phyloP scores from a whole-genome alignment of 495 filamentous ascomycete species.

The Penicillium taxi region DNA sequence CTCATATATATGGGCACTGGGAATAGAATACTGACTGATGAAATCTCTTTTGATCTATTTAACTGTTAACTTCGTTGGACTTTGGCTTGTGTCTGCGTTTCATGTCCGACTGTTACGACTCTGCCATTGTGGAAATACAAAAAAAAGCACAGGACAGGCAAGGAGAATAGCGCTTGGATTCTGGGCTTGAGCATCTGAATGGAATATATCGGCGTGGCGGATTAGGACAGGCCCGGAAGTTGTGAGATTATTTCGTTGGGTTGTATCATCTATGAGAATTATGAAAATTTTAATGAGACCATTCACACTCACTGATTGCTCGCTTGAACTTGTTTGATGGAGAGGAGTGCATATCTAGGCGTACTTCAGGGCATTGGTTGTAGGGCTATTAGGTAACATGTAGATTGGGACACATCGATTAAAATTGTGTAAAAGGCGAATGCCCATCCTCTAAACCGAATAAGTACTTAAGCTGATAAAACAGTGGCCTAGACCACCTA shows the following conservation, averaged over 20 bases:
- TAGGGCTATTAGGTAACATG: neutral
- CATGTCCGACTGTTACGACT: no score
- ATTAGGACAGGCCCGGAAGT: neutral
- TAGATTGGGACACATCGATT: constrained; percentile 7
- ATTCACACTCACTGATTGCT: no score
- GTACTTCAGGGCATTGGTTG: neutral
- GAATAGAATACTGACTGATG: no score
- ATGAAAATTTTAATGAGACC: constrained; percentile 4
- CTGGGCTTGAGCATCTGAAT: neutral
- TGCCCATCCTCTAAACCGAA: constrained; percentile 13
- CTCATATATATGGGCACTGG: no score
- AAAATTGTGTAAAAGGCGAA: constrained; percentile 8
- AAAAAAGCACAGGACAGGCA: neutral
- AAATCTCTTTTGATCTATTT: constrained; percentile 9
- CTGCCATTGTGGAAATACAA: no score
- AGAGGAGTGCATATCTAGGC: neutral
- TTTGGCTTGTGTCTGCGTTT: no score
- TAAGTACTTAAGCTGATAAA: constrained; percentile 5
- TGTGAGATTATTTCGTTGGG: neutral
- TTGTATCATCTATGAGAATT: neutral
- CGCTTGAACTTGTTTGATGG: neutral
- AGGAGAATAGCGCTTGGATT: constrained; percentile 1
- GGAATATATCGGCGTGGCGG: neutral
- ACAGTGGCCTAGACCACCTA: constrained; percentile 12
- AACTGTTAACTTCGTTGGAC: no score